Evolutionary conservation across 768 basidiomycete species (phyloP), one percentile per base, ranked within the genome.

Genomic region (Lentinus brumalis): DNA sequence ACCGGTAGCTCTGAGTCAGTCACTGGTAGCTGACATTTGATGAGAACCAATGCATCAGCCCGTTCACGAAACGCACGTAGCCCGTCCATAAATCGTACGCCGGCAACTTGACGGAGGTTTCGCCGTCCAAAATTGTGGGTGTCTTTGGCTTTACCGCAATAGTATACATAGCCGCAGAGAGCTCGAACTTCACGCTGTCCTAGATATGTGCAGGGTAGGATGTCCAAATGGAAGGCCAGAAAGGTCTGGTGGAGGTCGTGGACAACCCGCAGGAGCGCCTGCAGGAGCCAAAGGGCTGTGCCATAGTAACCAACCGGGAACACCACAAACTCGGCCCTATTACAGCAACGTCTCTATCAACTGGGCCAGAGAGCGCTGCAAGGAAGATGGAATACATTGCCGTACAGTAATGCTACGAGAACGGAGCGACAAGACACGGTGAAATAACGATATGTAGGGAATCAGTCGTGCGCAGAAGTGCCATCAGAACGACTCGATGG

Each of bases 81-180:
- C 56, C 64, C 54, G 65, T 54, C 66, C 66, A 66, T 16, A 63
- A 57, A 10, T 68, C 63, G 41, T 66, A 64, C 0, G 61, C 63
- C 5, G 65, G 61, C 4, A 69, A 50, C 7, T 54, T 26, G 3
- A 64, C 53, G 31, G 18, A n/a, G n/a, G 10, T 10, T 6, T 32
- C 15, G 8, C 3, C 29, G 2, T 38, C 10, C 35, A 49, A 21
- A 2, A 42, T 21, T 6, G 52, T 60, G 5, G 59, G 52, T 14
- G 31, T 29, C n/a, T 32, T 39, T 1, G 59, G 52, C 21, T 47
- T 44, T 14, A 52, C 57, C 6, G 50, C 15, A 9, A 59, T 12
- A 16, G 15, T 10, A 14, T 26, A 45, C 44, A 45, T 45, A 7
- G 15, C 21, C 14, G 26, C 12, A n/a, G 16, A 29, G 39, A 21